Base-by-base conservation (phyloP, 768 basidiomycete genomes). In the Cystoderma amianthinum region DNA sequence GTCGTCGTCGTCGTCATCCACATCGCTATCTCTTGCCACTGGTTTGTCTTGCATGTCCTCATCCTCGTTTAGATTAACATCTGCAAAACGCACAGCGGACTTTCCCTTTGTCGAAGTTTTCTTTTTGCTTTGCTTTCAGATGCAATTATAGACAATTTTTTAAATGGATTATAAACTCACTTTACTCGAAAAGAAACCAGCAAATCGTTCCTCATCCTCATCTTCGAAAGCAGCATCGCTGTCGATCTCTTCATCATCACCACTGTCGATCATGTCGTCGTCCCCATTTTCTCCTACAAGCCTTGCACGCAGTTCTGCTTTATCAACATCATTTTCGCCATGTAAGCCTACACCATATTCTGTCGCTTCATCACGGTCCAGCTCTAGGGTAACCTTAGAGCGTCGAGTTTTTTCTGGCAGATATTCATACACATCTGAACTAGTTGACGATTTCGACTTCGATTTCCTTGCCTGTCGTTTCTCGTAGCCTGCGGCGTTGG, bases 161-260 rank as follows among this genome's bases (percentile, higher is more conserved):
- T 36, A 36, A 36, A 17, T 17, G 35, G 17, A 36, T 48, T 38
- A 24, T 34, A 18, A 28, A 45, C 65, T 51, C 56, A 76, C 70
- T 55, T 69, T 69, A 20, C 49, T 50, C 7, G 65, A 62, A 44
- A 75, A 76, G 47, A 83, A 83, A 2, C 78, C 82, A 7, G 78
- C 80, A 60, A 81, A 90, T 2, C 71, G 65, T n/a, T 92, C 88
- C 43, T 81, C 81, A 23, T 89, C 88, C 42, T 76, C 80, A 55
- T 87, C 84, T 46, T 88, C 85, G 45, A 89, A 87, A 1, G 87
- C 90, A 46, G 71, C 81, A 51, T 93, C 91, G 47, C 81, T 85
- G 45, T 89, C 85, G 34, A 92, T 76, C 45, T 92, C 88, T 53
- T 92, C 88, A 53, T 93, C 90, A 47, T 93, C 85, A 1, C 64